These are phyloP conservation scores for Fusarium sp. DNA, from an alignment of 2,329 filamentous ascomycete genomes.

Conservation along the genomic window DNA sequence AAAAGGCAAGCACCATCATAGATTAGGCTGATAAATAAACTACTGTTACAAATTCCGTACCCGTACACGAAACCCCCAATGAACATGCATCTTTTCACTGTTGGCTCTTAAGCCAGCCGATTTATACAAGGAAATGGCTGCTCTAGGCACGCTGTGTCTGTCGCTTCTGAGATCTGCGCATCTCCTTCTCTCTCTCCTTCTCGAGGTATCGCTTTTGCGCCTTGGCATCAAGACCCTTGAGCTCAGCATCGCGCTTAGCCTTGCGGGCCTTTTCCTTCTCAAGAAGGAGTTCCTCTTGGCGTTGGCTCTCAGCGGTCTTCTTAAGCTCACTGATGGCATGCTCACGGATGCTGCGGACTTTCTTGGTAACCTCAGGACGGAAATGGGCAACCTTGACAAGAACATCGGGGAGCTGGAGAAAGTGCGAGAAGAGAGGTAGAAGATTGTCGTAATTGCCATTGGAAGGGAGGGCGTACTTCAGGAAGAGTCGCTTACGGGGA, in stretches of 20 bases:
- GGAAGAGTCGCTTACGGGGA: constrained; percentile 86
- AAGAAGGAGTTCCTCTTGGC: constrained; percentile 78
- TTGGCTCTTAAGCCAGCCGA: not conserved
- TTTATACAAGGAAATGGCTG: not conserved
- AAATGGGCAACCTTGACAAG: constrained; percentile 83
- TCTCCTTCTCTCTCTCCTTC: constrained; percentile 79
- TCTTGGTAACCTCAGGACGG: constrained; percentile 88
- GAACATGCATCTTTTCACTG: constrained; percentile 5
- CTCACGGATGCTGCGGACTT: constrained; percentile 82
- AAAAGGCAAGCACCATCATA: constrained; percentile 8
- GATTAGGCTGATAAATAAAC: constrained; percentile 31
- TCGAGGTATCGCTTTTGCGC: constrained; percentile 88
- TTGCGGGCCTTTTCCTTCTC: constrained; percentile 84
- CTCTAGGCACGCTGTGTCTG: constrained; percentile 61
- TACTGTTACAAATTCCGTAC: constrained; percentile 29
- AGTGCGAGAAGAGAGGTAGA: constrained; percentile 81
- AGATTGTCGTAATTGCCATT: constrained; percentile 70
- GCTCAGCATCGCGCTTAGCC: constrained; percentile 85
- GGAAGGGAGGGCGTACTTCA: constrained; percentile 76
- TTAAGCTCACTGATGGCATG: constrained; percentile 81
- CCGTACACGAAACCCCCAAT: constrained; percentile 22
- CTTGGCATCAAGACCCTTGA: constrained; percentile 80
- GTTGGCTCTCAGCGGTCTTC: constrained; percentile 80
- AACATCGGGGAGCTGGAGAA: constrained; percentile 84
- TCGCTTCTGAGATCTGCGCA: constrained; percentile 65